Conservation (phyloP, 768 basidiomycete genomes). For the Panellus pusillus region DNA sequence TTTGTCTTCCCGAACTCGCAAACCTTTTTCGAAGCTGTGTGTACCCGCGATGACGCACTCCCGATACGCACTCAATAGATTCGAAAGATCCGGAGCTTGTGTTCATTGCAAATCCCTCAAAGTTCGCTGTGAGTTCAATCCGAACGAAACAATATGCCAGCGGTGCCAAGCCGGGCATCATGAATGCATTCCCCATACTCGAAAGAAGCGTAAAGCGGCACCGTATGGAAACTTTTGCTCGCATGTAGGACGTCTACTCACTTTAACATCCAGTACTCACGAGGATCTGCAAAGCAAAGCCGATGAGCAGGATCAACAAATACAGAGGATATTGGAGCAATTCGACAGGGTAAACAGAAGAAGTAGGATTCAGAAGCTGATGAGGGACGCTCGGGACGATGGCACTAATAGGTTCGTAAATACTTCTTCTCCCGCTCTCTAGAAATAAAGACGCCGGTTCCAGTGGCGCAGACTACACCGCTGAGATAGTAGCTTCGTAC, state of each 20-base stretch:
- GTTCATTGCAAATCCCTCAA: constrained; percentile 60
- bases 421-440: constrained; percentile 1
- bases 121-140: constrained; percentile 51
- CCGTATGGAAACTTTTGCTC: constrained; percentile 38
- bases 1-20: constrained; percentile 1
- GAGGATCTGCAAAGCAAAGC: constrained; percentile 52
- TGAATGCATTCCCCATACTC: constrained; percentile 44
- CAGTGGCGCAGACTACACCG: constrained; percentile 31
- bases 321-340: constrained; percentile 42
- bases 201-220: constrained; percentile 60
- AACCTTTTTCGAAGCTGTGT: constrained; percentile 2
- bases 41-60: background rate
- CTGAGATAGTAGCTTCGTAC: constrained; percentile 35
- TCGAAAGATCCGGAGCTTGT: constrained; percentile 49
- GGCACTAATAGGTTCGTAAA: constrained; percentile 6
- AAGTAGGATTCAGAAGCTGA: constrained; percentile 43
- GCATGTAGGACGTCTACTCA: background rate
- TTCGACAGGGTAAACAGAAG: constrained; percentile 43
- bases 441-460: background rate
- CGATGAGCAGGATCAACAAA: constrained; percentile 45
- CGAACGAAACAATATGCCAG: constrained; percentile 46
- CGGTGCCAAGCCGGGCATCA: constrained; percentile 49
- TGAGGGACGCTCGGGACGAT: constrained; percentile 32
- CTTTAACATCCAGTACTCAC: constrained; percentile 41
- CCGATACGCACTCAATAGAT: background rate